Percentiles rank a stretch among this genome's conserved stretches.
Conservation (phyloP, 1,284 basidiomycete species). For the Rhodotorula glutinis region DNA sequence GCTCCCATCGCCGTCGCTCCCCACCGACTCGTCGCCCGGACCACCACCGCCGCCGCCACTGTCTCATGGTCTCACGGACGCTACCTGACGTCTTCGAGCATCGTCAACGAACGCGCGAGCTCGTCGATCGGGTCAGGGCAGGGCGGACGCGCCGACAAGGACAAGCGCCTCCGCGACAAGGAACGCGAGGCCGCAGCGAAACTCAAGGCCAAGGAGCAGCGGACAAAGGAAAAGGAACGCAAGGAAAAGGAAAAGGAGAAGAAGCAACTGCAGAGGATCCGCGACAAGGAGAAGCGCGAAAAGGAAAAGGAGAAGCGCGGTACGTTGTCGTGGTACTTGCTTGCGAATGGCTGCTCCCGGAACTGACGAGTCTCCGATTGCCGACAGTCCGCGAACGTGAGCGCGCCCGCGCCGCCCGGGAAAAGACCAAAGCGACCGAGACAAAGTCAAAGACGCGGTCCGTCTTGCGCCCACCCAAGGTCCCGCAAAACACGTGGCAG, state of each 20-base stretch:
- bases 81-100: not conserved
- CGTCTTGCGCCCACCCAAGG: conserved; percentile 28
- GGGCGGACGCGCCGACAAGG: conserved; percentile 27
- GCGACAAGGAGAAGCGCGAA: conserved; percentile 5
- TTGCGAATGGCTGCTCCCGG: too few relatives aligned
- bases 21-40: not conserved
- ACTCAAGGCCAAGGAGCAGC: conserved; percentile 11
- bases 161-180: conserved; percentile 12
- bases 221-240: conserved; percentile 14
- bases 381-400: not conserved
- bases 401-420: not conserved
- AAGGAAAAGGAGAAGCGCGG: conserved; percentile 2
- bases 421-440: conserved; percentile 5
- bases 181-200: conserved; percentile 22
- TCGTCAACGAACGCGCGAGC: not conserved
- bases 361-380: too few relatives aligned
- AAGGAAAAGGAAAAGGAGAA: not conserved
- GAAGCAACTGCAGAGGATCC: not conserved
- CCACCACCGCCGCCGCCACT: not conserved
- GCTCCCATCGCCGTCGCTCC: not conserved
- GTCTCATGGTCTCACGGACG: not conserved
- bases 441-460: conserved; percentile 11
- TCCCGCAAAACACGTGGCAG: conserved; percentile 25
- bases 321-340: too few relatives aligned
- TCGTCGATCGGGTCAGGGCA: conserved; percentile 17